Base-by-base conservation (phyloP, 2,329 filamentous ascomycete genomes). In the Penicillium janthinellum region DNA sequence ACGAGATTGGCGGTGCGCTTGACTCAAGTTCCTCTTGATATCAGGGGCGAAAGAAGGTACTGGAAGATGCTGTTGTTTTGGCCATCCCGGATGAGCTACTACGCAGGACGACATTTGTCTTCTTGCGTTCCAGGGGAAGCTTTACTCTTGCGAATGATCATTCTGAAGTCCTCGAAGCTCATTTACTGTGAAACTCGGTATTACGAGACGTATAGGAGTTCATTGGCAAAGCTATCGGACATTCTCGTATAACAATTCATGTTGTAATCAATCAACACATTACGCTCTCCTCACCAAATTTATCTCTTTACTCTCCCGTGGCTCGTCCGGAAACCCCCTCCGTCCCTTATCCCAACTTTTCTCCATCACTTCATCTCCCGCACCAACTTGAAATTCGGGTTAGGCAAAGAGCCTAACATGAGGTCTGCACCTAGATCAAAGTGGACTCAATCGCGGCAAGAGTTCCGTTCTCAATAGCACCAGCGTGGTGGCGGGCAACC, bases 401-500 rank as follows among this genome's bases (percentile, higher is more conserved):
- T 17, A 15, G 39, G 49, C 25, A 22, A n/a, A 39, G 15, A 15
- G 5, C n/a, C 20, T n/a, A 15, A 8, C 11, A 7, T 3, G 42
- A 2, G 8, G 12, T 10, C 12, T 45, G 12, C 5, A 28, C 25
- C 59, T 59, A 68, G 47, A 68, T 67, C 52, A 69, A 53, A 10
- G 39, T 55, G 25, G 42, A 10, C 77, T 90, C 83, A 0, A 87
- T 85, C 1, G 83, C 79, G 15, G 82, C 69, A 10, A 90, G 64
- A 0, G 83, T 85, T 0, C 88, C 88, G 50, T 87, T 86, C 56
- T 79, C 67, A 42, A 89, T 77, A 4, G 88, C 86, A 11, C 82
- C 84, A 4, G 79, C 82, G 70, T 90, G 88, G 5, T 78, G 82
- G 56, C 88, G 77, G 22, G 88, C 87, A 54, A 90, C 71, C 70